Conservation (phyloP, 345 rosid species). For the Dipteronia sinensis region DNA sequence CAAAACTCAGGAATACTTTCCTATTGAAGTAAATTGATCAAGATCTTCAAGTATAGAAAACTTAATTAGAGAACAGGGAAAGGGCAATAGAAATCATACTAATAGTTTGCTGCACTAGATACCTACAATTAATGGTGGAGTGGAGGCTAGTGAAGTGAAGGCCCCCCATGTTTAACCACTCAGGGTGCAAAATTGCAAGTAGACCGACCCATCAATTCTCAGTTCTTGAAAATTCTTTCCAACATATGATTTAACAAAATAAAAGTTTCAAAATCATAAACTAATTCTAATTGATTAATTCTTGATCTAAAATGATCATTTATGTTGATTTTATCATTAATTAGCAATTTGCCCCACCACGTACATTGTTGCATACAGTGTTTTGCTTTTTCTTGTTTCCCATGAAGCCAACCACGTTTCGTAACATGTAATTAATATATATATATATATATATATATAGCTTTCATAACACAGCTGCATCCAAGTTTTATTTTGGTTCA, state of each 20-base stretch:
- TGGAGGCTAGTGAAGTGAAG: conserved; percentile 42
- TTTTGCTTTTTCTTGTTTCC: conserved; percentile 26
- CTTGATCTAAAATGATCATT: conserved; percentile 21
- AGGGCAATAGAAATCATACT: conserved; percentile 24
- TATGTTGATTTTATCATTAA: conserved; percentile 19
- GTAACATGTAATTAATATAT: not conserved
- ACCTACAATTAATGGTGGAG: conserved; percentile 47
- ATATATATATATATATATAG: no score
- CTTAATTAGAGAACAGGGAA: conserved; percentile 12
- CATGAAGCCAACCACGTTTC: conserved; percentile 42
- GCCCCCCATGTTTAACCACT: conserved; percentile 65
- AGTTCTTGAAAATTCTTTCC: conserved; percentile 24
- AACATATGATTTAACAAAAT: conserved; percentile 19
- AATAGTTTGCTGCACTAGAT: conserved; percentile 58
- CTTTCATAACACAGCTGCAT: no score
- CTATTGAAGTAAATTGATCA: conserved; percentile 17
- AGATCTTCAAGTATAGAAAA: not conserved
- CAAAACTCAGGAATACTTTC: not conserved
- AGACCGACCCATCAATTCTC: conserved; percentile 46
- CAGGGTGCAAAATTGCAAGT: conserved; percentile 56
- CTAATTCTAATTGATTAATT: not conserved
- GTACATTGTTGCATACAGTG: conserved; percentile 6
- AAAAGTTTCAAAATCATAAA: no score
- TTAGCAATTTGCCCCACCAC: conserved; percentile 23
- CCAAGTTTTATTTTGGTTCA: no score